Evolutionary conservation across 208 protist species (phyloP), one percentile per base, ranked within the genome.

Genomic region (Crithidia brevicula): DNA sequence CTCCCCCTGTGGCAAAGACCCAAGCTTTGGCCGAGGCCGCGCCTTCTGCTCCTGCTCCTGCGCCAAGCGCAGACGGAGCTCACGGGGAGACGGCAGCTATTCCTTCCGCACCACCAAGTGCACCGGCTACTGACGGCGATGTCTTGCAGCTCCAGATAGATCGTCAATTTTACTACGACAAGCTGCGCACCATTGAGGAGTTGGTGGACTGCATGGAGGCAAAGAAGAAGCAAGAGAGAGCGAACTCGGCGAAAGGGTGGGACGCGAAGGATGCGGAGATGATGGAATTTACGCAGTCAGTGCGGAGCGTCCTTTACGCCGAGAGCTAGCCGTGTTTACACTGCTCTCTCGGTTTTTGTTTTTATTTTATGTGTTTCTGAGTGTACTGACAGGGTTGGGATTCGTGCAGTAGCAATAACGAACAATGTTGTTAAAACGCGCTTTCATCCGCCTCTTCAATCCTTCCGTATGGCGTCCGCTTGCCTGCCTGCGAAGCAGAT

Each of bases 91-190:
- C 34, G 34, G 34, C 34, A 30, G 16, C 11, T 8, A 25, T 30
- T 3, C 9, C 49, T 13, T n/a, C 58, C 22, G n/a, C 23, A 18
- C 13, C 49, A 56, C 22, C 40, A 22, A 36, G 4, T 11, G 34
- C 23, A 7, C 11, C 15, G 1, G 40, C 22, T 1, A 20, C 16
- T 1, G 45, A 54, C 0, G 72, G 62, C 20, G 67, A 75, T 8
- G 46, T 81, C 16, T 15, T 23, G 13, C 66, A 72, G 38, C 40
- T 75, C 15, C 34, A 57, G 60, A 57, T 74, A 40, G 85, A 91
- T 50, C 73, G 83, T 16, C 85, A 89, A 72, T 94, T 92, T 56
- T 94, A 82, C 67, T 94, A 92, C 63, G 89, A 91, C 60, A 96
- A 93, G 74, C 75, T 93, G 33, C 83, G 87, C 18, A 74, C 77